phyloP scores from a whole-genome alignment of 768 basidiomycete species.

The Leccinum barrowsii region DNA sequence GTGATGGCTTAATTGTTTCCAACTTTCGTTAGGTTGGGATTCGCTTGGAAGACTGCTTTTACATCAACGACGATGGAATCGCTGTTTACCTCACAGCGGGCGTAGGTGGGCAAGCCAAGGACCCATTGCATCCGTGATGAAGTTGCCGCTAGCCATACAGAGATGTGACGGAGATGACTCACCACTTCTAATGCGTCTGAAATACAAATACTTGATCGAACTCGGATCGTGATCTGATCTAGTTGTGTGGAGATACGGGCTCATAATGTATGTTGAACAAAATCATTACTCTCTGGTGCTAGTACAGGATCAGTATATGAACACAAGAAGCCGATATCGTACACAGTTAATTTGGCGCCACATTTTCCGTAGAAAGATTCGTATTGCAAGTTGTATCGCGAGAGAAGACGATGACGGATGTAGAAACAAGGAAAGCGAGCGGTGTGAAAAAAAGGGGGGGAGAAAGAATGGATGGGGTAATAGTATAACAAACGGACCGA shows the following conservation, averaged over 20 bases:
- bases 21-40: conserved; percentile 56
- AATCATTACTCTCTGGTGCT: conserved; percentile 22
- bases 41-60: conserved; percentile 82
- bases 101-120: conserved; percentile 55
- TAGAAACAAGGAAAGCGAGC: conserved; percentile 14
- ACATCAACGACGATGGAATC: conserved; percentile 51
- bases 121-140: conserved; percentile 34
- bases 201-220: background rate
- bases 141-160: conserved; percentile 10
- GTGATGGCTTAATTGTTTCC: conserved; percentile 9
- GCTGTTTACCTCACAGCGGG: conserved; percentile 60
- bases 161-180: conserved; percentile 22
- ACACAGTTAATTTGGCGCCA: conserved; percentile 19
- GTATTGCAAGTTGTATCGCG: conserved; percentile 9
- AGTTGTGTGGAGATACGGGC: background rate
- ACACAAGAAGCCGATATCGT: conserved; percentile 27
- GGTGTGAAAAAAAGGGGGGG: conserved; percentile 9
- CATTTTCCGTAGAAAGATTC: conserved; percentile 12
- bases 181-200: background rate
- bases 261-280: conserved; percentile 18
- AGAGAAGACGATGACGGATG: background rate
- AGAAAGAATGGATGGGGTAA: conserved; percentile 20
- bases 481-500: conserved; percentile 11
- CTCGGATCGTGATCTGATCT: background rate
- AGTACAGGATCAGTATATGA: conserved; percentile 28